Evolutionary conservation across 2,329 filamentous ascomycete genomes (phyloP).

Genomic region (Ophiosphaerella narmari): DNA sequence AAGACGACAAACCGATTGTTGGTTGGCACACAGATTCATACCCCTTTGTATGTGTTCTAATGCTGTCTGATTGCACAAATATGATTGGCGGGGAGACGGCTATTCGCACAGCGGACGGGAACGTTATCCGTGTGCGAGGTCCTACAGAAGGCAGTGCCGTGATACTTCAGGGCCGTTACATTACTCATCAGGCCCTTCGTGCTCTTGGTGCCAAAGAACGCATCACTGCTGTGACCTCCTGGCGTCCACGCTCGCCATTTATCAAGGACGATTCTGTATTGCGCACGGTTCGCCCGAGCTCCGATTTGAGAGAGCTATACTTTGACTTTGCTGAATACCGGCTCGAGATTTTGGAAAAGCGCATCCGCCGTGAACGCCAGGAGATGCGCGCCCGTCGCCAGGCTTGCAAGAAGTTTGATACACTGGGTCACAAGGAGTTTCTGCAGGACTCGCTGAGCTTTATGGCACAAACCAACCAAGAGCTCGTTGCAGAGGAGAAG

Average conservation of each 20-base stretch:
- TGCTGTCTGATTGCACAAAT: slow-evolving; percentile 65
- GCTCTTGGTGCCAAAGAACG: slow-evolving; percentile 64
- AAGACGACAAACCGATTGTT: slow-evolving; percentile 60
- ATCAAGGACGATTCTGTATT: slow-evolving; percentile 65
- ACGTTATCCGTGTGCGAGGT: slow-evolving; percentile 63
- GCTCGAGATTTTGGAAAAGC: slow-evolving; percentile 65
- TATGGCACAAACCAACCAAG: slow-evolving; percentile 39
- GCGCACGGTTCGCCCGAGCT: slow-evolving; percentile 63
- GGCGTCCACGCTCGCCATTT: slow-evolving; percentile 61
- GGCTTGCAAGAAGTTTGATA: slow-evolving; percentile 40
- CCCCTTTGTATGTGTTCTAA: slow-evolving; percentile 71
- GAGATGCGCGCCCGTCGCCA: slow-evolving; percentile 45
- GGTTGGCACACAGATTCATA: slow-evolving; percentile 70
- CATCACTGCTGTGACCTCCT: slow-evolving; percentile 69
- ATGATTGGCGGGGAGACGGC: slow-evolving; percentile 71
- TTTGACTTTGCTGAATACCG: slow-evolving; percentile 66
- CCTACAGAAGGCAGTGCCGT: slow-evolving; percentile 66
- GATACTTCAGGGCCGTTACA: slow-evolving; percentile 70
- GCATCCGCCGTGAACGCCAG: slow-evolving; percentile 52
- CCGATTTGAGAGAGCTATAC: slow-evolving; percentile 63
- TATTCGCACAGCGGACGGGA: slow-evolving; percentile 58
- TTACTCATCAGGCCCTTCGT: slow-evolving; percentile 66
- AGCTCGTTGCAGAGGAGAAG: slow-evolving; percentile 38
- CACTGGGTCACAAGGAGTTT: slow-evolving; percentile 41
- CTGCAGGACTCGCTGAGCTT: slow-evolving; percentile 40